Evolutionary conservation across 1,139 yeast species (phyloP).

Genomic region (Geotrichum cucujoidarum): DNA sequence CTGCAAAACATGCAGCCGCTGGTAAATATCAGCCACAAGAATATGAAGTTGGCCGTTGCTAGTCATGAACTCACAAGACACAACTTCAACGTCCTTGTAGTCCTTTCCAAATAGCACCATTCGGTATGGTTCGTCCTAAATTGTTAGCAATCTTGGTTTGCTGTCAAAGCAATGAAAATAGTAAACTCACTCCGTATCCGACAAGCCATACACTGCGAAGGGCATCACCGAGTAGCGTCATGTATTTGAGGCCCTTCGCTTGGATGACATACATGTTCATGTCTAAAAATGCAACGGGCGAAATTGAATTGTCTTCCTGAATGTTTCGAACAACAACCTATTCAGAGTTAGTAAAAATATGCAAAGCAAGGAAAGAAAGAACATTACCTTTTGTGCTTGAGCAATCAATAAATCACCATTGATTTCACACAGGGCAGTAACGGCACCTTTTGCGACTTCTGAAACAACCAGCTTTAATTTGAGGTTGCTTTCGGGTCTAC

Average conservation of each 20-base stretch:
- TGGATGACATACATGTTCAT: conserved; percentile 75
- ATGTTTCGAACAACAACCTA: conserved; percentile 62
- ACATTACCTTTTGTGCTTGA: conserved; percentile 75
- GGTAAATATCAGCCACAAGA: conserved; percentile 64
- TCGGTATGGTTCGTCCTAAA: conserved; percentile 72
- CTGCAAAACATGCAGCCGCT: conserved; percentile 68
- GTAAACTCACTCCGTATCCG: conserved; percentile 58
- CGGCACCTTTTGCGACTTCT: conserved; percentile 83
- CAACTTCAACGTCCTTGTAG: conserved; percentile 54
- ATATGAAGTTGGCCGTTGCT: conserved; percentile 65
- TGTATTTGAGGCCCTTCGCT: conserved; percentile 75
- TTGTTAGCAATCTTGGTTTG: conserved; percentile 1
- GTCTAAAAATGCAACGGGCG: conserved; percentile 91
- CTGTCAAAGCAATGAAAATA: neutral
- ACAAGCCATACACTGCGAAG: conserved; percentile 74
- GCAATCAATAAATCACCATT: conserved; percentile 80
- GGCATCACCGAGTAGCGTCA: conserved; percentile 74
- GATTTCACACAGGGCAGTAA: conserved; percentile 69
- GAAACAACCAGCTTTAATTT: conserved; percentile 70
- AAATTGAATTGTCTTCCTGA: conserved; percentile 72
- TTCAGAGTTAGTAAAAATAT: neutral
- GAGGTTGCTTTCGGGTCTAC: conserved; percentile 75
- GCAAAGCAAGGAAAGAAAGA: neutral
- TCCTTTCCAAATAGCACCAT: conserved; percentile 79
- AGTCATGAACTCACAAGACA: conserved; percentile 63